A percentile compares a stretch with the other conserved stretches of the same genome.
Conservation (phyloP, 2,329 filamentous ascomycete species). For the Diplodia sapinea region DNA sequence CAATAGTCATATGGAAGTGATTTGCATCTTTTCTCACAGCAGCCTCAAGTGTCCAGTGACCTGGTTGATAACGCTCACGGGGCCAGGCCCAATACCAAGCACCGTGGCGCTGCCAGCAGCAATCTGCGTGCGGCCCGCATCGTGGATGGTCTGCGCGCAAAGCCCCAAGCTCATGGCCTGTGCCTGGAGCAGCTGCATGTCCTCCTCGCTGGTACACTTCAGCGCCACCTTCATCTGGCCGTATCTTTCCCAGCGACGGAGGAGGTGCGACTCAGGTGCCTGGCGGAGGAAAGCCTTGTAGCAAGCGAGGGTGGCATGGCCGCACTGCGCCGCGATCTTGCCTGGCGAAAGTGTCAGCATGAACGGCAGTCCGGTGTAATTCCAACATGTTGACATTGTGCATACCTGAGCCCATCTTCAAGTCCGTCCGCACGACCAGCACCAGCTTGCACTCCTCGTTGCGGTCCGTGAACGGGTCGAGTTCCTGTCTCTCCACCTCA, state of each 20-base stretch:
- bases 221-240: constrained; percentile 95
- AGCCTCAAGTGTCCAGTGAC: constrained; percentile 86
- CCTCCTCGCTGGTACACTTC: constrained; percentile 81
- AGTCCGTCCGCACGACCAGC: constrained; percentile 86
- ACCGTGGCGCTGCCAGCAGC: constrained; percentile 91
- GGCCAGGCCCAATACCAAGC: constrained; percentile 74
- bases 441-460: constrained; percentile 93
- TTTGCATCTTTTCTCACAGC: constrained; percentile 58
- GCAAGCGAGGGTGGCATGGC: constrained; percentile 95
- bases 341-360: constrained; percentile 59
- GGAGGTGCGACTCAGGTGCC: constrained; percentile 63
- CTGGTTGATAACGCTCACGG: constrained; percentile 83
- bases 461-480: constrained; percentile 51
- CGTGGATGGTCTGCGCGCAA: constrained; percentile 87
- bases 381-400: background rate
- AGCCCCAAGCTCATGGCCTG: constrained; percentile 83
- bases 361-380: constrained; percentile 18
- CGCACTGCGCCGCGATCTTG: constrained; percentile 95
- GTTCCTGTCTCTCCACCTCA: constrained; percentile 42
- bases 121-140: constrained; percentile 97
- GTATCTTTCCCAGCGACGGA: constrained; percentile 81
- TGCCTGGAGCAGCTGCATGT: constrained; percentile 72
- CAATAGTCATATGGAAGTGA: background rate
- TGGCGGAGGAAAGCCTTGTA: constrained; percentile 79
- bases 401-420: constrained; percentile 96